A percentile compares a stretch with the other conserved stretches of the same genome.
Evolutionary conservation across 2,329 filamentous ascomycete species (phyloP).

Genomic region (Fusarium burgessii): DNA sequence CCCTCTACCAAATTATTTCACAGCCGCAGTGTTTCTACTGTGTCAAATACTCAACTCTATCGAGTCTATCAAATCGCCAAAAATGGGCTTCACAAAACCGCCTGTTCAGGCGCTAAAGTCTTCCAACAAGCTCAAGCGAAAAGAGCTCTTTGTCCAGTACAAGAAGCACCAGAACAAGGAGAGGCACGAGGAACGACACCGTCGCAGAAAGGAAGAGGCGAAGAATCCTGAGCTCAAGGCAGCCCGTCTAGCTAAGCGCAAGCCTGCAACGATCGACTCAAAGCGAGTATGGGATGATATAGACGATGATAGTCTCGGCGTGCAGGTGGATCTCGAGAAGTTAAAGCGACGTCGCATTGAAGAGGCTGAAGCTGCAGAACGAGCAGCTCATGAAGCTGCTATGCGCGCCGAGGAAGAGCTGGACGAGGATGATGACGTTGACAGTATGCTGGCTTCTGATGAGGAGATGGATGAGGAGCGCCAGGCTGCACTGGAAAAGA

Average conservation of each 20-base stretch:
- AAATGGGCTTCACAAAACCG: slow-evolving; percentile 53
- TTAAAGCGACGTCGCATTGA: slow-evolving; percentile 69
- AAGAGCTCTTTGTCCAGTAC: slow-evolving; percentile 81
- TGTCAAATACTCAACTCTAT: slow-evolving; percentile 4
- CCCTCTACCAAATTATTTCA: slow-evolving; percentile 37
- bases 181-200: slow-evolving; percentile 81
- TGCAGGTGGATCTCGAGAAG: slow-evolving; percentile 69
- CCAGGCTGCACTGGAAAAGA: slow-evolving; percentile 57
- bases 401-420: slow-evolving; percentile 46
- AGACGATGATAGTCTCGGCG: slow-evolving; percentile 69
- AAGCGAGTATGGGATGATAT: slow-evolving; percentile 92
- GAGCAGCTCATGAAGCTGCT: slow-evolving; percentile 60
- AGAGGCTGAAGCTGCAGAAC: slow-evolving; percentile 64
- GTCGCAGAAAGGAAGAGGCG: slow-evolving; percentile 85
- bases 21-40: slow-evolving; percentile 11
- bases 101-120: slow-evolving; percentile 59
- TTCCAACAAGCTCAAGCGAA: slow-evolving; percentile 82
- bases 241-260: slow-evolving; percentile 80
- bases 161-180: slow-evolving; percentile 82
- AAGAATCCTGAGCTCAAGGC: slow-evolving; percentile 82
- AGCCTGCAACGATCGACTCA: slow-evolving; percentile 83
- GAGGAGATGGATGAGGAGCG: slow-evolving; percentile 65
- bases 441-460: slow-evolving; percentile 83
- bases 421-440: slow-evolving; percentile 69
- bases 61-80: slow-evolving; percentile 3